phyloP scores from a whole-genome alignment of 2,329 filamentous ascomycete species.

The Hypomyces rosellus region DNA sequence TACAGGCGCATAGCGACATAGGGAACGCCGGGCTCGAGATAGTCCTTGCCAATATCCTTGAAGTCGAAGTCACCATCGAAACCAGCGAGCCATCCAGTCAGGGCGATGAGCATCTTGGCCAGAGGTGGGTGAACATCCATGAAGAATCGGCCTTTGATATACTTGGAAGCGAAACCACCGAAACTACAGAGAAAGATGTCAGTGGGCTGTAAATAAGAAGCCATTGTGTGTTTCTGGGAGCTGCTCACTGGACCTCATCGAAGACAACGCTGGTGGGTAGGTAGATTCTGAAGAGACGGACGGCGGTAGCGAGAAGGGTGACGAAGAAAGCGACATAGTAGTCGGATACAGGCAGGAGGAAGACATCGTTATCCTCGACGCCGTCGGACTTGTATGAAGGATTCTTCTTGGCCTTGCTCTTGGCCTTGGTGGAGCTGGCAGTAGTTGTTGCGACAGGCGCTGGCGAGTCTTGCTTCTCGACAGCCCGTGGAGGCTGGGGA shows the following conservation, averaged over 20 bases:
- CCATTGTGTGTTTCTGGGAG: conserved; percentile 1
- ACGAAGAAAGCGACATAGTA: conserved; percentile 70
- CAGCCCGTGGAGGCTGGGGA: conserved; percentile 26
- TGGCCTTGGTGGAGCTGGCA: conserved; percentile 23
- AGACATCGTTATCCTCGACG: conserved; percentile 85
- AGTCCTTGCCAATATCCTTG: conserved; percentile 99
- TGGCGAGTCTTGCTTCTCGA: conserved; percentile 11
- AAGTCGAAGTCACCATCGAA: conserved; percentile 97
- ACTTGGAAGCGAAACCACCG: conserved; percentile 95
- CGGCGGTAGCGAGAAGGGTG: conserved; percentile 67
- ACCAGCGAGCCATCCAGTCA: conserved; percentile 89
- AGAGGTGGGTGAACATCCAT: conserved; percentile 99
- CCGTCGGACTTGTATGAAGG: conserved; percentile 68
- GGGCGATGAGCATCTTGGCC: conserved; percentile 91
- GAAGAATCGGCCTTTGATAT: conserved; percentile 98
- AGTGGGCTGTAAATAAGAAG: conserved; percentile 10
- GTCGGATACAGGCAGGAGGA: conserved; percentile 76
- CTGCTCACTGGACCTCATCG: conserved; percentile 95
- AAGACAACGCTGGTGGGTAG: conserved; percentile 96
- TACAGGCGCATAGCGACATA: conserved; percentile 97
- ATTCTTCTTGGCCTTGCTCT: conserved; percentile 32
- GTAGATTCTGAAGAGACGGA: conserved; percentile 92
- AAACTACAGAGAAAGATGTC: conserved; percentile 55
- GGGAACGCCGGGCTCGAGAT: conserved; percentile 86
- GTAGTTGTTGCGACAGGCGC: conserved; percentile 5